Percentiles rank a stretch among this genome's conserved stretches.
These are phyloP conservation scores for Jaapia argillacea DNA, from an alignment of 768 basidiomycete genomes.

Conservation along the genomic window DNA sequence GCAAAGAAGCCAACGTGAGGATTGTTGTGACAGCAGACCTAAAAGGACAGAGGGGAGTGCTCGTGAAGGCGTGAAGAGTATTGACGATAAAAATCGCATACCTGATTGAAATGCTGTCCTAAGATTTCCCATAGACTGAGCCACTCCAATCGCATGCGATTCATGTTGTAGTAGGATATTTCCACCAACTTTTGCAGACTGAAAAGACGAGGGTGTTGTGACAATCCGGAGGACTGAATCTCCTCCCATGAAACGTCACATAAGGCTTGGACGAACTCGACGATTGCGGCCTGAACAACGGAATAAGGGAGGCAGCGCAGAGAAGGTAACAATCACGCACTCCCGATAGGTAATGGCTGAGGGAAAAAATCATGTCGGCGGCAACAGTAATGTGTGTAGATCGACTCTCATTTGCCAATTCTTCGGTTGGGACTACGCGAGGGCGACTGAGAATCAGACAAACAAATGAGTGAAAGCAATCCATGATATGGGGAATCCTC, in stretches of 20 bases:
- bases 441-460: conserved; percentile 21
- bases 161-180: conserved; percentile 99
- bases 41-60: too few species aligned
- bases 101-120: conserved; percentile 98
- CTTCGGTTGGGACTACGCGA: conserved; percentile 75
- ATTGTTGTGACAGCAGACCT: conserved; percentile 99
- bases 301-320: conserved; percentile 6
- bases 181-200: conserved; percentile 97
- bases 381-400: conserved; percentile 98
- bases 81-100: conserved; percentile 20
- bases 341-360: conserved; percentile 89
- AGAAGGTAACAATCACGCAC: conserved; percentile 35
- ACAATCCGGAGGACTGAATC: conserved; percentile 93
- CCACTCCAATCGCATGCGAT: conserved; percentile 96
- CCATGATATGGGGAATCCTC: conserved; percentile 14
- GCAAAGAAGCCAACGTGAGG: conserved; percentile 96
- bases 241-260: conserved; percentile 99
- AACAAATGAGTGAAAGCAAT: conserved; percentile 6
- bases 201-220: conserved; percentile 90
- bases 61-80: too few species aligned
- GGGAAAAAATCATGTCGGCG: conserved; percentile 97
- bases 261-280: conserved; percentile 93
- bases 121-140: conserved; percentile 95
- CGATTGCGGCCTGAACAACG: conserved; percentile 73
- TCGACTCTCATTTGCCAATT: conserved; percentile 91